Conservation (phyloP, 2,329 filamentous ascomycete species). For the Sporothrix protearum region DNA sequence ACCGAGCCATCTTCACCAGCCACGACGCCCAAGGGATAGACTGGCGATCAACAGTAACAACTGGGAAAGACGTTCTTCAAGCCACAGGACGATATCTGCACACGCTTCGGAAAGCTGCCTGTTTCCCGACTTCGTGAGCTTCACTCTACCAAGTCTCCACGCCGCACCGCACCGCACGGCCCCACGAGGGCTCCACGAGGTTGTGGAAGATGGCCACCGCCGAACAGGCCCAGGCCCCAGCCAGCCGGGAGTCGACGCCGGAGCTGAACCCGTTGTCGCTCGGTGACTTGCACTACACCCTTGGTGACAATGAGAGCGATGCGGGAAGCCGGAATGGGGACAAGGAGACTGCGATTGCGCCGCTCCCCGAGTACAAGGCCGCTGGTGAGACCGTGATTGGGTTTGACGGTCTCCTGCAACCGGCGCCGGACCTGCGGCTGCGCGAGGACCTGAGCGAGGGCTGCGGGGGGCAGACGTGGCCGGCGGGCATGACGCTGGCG, state of each 20-base stretch:
- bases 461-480: slow-evolving; percentile 93
- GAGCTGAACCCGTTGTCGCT: slow-evolving; percentile 50
- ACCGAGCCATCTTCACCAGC: neutral
- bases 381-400: slow-evolving; percentile 51
- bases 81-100: neutral
- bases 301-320: slow-evolving; percentile 28
- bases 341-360: slow-evolving; percentile 43
- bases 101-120: neutral
- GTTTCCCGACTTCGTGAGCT: neutral
- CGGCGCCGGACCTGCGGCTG: slow-evolving; percentile 65
- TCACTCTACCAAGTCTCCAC: neutral
- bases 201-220: neutral
- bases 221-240: neutral
- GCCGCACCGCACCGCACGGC: neutral
- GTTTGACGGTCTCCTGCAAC: slow-evolving; percentile 64
- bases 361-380: slow-evolving; percentile 57
- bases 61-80: neutral
- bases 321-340: slow-evolving; percentile 7
- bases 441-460: slow-evolving; percentile 83
- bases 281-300: slow-evolving; percentile 29
- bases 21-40: neutral
- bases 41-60: neutral
- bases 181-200: slow-evolving; percentile 10
- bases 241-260: slow-evolving; percentile 42
- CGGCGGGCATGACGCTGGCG: slow-evolving; percentile 81